Evolutionary conservation across 768 basidiomycete genomes (phyloP).

Genomic region (Chalciporus sphaerocephalus): DNA sequence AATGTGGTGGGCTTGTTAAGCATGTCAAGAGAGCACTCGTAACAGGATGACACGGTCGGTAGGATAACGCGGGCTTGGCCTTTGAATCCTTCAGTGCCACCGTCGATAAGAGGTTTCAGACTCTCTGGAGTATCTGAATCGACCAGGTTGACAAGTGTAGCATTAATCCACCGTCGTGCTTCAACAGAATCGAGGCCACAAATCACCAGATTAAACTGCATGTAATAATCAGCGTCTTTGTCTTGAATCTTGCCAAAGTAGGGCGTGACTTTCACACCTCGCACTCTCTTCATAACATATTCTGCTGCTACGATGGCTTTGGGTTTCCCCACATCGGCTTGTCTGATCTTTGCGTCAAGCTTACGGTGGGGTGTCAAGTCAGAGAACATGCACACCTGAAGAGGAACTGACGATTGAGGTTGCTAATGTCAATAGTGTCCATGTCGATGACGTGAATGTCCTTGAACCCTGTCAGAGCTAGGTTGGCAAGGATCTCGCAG

Average conservation of each 20-base stretch:
- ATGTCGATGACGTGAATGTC: conserved; percentile 99
- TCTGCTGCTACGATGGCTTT: conserved; percentile 94
- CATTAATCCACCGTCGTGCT: conserved; percentile 97
- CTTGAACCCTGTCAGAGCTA: conserved; percentile 94
- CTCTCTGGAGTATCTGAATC: conserved; percentile 92
- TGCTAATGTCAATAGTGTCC: conserved; percentile 99
- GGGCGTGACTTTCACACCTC: conserved; percentile 93
- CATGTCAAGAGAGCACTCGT: conserved; percentile 98
- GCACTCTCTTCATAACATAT: conserved; percentile 94
- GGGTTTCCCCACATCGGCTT: conserved; percentile 86
- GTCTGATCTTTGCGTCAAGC: conserved; percentile 39
- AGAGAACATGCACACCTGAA: conserved; percentile 62
- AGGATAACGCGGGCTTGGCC: conserved; percentile 97
- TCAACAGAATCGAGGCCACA: conserved; percentile 97
- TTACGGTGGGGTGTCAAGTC: not conserved
- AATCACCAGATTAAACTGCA: conserved; percentile 95
- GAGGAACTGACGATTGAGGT: conserved; percentile 95
- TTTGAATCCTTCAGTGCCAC: conserved; percentile 99
- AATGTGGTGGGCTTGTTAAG: conserved; percentile 95
- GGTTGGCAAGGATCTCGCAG: conserved; percentile 95
- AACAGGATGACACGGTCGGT: conserved; percentile 92
- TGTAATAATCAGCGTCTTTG: conserved; percentile 90
- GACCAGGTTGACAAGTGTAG: conserved; percentile 91
- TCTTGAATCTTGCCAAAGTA: conserved; percentile 98
- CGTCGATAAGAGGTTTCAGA: conserved; percentile 94